Conservation (phyloP, 164 flowering plant genomes). For the Berberis vulgaris region DNA sequence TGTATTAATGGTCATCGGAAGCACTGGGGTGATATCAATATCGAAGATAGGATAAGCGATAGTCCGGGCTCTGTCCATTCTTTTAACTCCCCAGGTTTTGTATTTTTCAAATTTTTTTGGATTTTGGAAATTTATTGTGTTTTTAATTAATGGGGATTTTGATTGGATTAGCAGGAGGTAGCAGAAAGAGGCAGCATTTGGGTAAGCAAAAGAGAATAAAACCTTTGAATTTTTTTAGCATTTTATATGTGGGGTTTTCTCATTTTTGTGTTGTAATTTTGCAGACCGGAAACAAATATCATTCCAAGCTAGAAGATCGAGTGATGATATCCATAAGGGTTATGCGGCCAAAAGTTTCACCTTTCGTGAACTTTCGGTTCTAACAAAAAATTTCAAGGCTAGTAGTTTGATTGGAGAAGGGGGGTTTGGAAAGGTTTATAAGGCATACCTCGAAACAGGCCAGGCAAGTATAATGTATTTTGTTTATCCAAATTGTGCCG, state of each 20-base stretch:
- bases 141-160: background rate
- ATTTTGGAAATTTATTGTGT: no score
- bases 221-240: no score
- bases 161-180: background rate
- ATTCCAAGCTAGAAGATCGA: constrained; percentile 1
- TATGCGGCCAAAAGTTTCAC: constrained; percentile 40
- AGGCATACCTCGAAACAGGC: constrained; percentile 48
- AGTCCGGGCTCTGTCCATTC: constrained; percentile 10
- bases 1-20: constrained; percentile 22
- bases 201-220: no score
- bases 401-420: constrained; percentile 62
- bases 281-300: constrained; percentile 18
- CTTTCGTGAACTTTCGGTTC: constrained; percentile 48
- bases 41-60: constrained; percentile 28
- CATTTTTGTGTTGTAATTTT: background rate
- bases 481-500: background rate
- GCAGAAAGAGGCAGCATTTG: no score
- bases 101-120: background rate
- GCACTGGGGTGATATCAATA: constrained; percentile 18
- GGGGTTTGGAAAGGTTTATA: constrained; percentile 70
- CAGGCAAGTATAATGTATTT: constrained; percentile 27
- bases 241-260: no score
- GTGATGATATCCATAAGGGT: constrained; percentile 1
- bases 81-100: background rate
- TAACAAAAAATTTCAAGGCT: constrained; percentile 43